Evolutionary conservation across 2,329 filamentous ascomycete species (phyloP), one percentile per base, ranked within the genome.

Genomic region (Cladorrhinum sp.): DNA sequence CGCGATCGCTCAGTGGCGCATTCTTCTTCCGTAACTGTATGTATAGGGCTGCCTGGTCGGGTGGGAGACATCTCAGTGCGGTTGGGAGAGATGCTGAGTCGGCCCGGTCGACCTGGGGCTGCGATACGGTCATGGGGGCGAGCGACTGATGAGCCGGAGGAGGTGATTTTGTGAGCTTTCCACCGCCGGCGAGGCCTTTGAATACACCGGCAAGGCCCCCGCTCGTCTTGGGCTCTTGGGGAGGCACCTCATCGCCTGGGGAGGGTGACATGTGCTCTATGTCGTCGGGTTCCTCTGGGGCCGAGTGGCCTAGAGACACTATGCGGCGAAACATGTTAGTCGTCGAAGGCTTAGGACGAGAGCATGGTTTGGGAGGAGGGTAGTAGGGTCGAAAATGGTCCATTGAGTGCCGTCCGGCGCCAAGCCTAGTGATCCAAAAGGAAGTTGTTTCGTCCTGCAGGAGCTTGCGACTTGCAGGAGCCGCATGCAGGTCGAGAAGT

Each of bases 171-270:
- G 77, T 78, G 61, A 81, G 75, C 72, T 80, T 86, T 7, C 56
- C 55, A 61, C 78, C 79, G 68, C 79, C 80, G 54, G 85, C 82
- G 67, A 88, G 75, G 67, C 82, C 85, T 69, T 86, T 86, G 71
- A 88, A 85, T 63, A 88, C 85, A 67, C 83, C 82, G 68, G 83
- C 84, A 68, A 88, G 78, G 67, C 83, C 84, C 64, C 84, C 78
- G 46, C 78, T 73, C 69, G 75, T 79, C 74, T 79, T 82, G 60
- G 81, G 76, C 71, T 88, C 85, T 68, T 81, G 79, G 64, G 80
- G 79, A 62, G 79, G 77, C 66, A 76, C 71, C 69, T 80, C 81
- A 77, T 87, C 84, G 77, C 82, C 82, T 67, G 80, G 76, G 69
- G 80, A 79, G 63, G 83, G 82, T 75, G 85, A 81, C 85, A 88